Base-by-base conservation (phyloP, 106 monocot species). In the Allium fistulosum region DNA sequence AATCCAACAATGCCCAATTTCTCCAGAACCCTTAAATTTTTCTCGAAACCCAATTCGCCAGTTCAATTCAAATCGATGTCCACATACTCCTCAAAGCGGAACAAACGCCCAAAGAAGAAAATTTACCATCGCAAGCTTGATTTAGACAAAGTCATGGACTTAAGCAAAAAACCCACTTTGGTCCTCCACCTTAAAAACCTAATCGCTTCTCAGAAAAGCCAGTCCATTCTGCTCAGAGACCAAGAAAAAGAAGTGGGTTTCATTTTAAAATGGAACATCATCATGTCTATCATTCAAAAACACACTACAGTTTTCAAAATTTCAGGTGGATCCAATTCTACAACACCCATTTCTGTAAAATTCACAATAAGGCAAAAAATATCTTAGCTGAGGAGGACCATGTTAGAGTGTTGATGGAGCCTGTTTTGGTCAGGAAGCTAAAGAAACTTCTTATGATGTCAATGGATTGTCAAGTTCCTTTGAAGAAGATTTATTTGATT, bases 361-460 rank as follows among this genome's bases (percentile, higher is more conserved):
- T 82, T 97, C 55, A 84, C 89, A 74, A 82, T 46, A 80, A 74
- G 45, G 92, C 92, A 2, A 53, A 51, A 48, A 76, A 57, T 61
- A 57, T 92, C 14, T 84, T 88, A 7, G 48, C 17, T 37, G 80
- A 77, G 62, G 92, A 97, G 66, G 17, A 55, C 7, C 28, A 48
- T 17, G 86, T 65, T 17, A 78, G 87, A 56, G 61, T 75, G 6
- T 53, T 84, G 65, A 90, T 93, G 97, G 97, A 99, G 51, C 87
- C 90, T 11, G 62, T 99, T 61, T 57, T 99, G 65, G 84, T 99
- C 13, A 82, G 60, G 48, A 82, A 79, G 11, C 80, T 99, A 18
- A 70, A 69, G 72, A 99, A 90, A 76, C 70, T 99, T 6, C 81
- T 99, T 49, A 99, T 92, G 97, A 77, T 99, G 92, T 89, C 97